Evolutionary conservation across 2,329 filamentous ascomycete genomes (phyloP).

Genomic region (Cryphonectria carpinicola): DNA sequence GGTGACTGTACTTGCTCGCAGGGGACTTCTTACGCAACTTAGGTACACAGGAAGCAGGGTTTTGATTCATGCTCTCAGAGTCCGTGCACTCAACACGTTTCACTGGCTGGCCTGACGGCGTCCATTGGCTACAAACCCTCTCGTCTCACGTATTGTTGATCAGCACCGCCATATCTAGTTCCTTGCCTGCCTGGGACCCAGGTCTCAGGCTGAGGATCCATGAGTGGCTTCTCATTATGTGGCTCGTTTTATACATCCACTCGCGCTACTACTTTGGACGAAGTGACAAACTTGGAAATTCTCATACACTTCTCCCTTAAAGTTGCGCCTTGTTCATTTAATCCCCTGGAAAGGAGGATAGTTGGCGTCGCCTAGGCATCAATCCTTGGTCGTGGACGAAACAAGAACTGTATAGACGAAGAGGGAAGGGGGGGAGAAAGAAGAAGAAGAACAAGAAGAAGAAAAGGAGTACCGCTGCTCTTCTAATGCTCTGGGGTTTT

Average conservation of each 20-base stretch:
- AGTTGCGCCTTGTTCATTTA: neutral
- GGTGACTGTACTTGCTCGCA: neutral
- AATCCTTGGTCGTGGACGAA: neutral
- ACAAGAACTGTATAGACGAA: neutral
- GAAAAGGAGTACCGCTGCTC: too few relatives aligned
- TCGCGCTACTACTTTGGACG: neutral
- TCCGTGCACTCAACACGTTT: neutral
- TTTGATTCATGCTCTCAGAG: neutral
- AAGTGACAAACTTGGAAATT: neutral
- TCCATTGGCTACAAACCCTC: neutral
- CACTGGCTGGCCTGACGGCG: neutral
- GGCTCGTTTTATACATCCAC: neutral
- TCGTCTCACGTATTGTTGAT: neutral
- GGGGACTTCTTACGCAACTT: neutral
- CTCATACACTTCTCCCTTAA: neutral
- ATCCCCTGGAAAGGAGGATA: neutral
- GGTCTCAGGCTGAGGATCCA: neutral
- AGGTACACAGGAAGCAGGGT: neutral
- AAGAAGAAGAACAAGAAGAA: too few relatives aligned
- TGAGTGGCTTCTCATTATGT: neutral
- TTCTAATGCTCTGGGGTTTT: neutral
- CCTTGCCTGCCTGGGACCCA: neutral
- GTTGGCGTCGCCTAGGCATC: neutral
- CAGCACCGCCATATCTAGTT: neutral
- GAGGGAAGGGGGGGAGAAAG: neutral